Conservation (phyloP, 1,284 basidiomycete genomes). For the Agroathelia rolfsii region DNA sequence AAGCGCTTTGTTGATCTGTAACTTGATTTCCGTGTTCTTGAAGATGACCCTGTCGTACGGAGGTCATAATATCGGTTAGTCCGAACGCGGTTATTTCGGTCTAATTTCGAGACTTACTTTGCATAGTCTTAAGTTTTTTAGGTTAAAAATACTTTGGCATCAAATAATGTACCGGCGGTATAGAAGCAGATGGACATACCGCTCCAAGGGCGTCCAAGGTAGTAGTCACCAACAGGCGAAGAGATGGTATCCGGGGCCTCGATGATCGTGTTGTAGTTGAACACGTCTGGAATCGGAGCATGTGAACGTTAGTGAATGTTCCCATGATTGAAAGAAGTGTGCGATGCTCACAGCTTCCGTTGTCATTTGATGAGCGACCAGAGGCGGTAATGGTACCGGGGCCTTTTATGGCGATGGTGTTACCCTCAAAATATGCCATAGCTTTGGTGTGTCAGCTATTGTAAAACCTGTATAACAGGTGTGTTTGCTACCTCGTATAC, state of each 20-base stretch:
- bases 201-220: conserved; percentile 23
- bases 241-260: conserved; percentile 13
- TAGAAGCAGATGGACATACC: conserved; percentile 11
- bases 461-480: conserved; percentile 1
- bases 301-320: too few species aligned
- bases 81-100: conserved; percentile 17
- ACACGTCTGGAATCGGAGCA: too few species aligned
- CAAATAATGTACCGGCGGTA: conserved; percentile 14
- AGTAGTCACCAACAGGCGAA: conserved; percentile 17
- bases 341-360: conserved; percentile 39
- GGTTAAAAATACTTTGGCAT: conserved; percentile 9
- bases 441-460: too few species aligned
- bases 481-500: conserved; percentile 22
- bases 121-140: conserved; percentile 22
- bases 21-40: conserved; percentile 30
- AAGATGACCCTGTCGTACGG: not conserved
- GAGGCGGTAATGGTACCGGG: conserved; percentile 35
- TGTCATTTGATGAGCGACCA: conserved; percentile 36
- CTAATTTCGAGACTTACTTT: conserved; percentile 16
- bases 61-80: too few species aligned
- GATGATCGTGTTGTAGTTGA: conserved; percentile 17
- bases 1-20: conserved; percentile 30
- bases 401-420: conserved; percentile 28
- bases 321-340: too few species aligned
- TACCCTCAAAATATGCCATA: conserved; percentile 35